Evolutionary conservation across 768 basidiomycete genomes (phyloP).

Genomic region (Suillus discolor): DNA sequence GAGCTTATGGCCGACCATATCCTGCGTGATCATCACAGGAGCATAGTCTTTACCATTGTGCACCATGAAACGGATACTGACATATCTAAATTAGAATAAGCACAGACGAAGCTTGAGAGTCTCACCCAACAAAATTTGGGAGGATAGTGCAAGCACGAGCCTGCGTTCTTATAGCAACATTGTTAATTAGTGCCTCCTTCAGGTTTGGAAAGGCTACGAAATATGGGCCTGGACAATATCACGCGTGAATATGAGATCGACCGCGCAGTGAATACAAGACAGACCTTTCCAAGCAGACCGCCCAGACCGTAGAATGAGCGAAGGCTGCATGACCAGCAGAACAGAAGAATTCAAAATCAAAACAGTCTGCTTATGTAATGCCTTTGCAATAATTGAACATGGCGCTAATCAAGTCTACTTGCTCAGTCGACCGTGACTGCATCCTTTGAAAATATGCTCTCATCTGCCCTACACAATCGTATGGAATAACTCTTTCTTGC

Average conservation of each 20-base stretch:
- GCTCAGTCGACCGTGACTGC: too few species aligned
- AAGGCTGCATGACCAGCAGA: slow-evolving; percentile 58
- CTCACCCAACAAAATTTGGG: slow-evolving; percentile 94
- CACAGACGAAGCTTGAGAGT: slow-evolving; percentile 6
- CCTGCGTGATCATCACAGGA: slow-evolving; percentile 86
- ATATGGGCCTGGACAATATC: slow-evolving; percentile 69
- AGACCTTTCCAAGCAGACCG: slow-evolving; percentile 88
- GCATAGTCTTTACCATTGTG: slow-evolving; percentile 93
- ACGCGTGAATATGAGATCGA: background rate
- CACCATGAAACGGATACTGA: slow-evolving; percentile 84
- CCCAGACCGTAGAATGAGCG: slow-evolving; percentile 59
- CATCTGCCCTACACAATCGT: too few species aligned
- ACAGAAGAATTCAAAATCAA: background rate
- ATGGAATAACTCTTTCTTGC: too few species aligned
- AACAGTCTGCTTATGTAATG: background rate
- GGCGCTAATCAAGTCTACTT: too few species aligned
- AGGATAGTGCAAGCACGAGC: slow-evolving; percentile 91
- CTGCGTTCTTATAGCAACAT: slow-evolving; percentile 85
- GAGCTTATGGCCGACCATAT: slow-evolving; percentile 98
- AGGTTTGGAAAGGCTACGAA: slow-evolving; percentile 93
- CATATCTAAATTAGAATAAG: background rate
- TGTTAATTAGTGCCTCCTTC: slow-evolving; percentile 75
- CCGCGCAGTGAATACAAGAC: slow-evolving; percentile 10
- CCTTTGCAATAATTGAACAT: background rate
- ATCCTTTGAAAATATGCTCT: too few species aligned